Base-by-base conservation (phyloP, 1,284 basidiomycete genomes). In the Veloporphyrellus conicus region DNA sequence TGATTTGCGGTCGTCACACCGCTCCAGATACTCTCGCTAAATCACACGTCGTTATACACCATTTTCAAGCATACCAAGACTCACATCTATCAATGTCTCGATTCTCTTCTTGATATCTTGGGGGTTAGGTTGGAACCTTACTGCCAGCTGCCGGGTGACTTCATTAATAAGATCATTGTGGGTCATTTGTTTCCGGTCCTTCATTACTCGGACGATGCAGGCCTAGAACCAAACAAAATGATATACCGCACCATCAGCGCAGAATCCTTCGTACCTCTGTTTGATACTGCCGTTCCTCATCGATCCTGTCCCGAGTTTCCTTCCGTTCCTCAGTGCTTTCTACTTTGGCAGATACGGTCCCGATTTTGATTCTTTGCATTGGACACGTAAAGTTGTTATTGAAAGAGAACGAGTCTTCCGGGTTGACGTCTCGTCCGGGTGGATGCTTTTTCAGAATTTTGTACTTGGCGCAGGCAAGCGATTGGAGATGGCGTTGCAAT, bases 121-220 rank as follows among this genome's bases (percentile, higher is more conserved):
- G 35, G 93, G 86, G 54, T 87, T 84, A 0, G 96, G 95, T 45
- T 81, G 80, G 75, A 99, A 99, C 3, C 96, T 81, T 49, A 72
- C 74, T 12, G 86, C 74, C 2, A 99, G 71, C 62, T 98, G 95
- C 15, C 82, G 79, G 32, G 91, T 90, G 22, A 93, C 92, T 68
- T 99, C 94, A 57, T 87, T 87, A 47, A 98, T 78, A 15, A 99
- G 77, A 50, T 95, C 93, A 53, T 86, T 91, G 64, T 98, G 93
- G 6, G 75, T 70, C 81, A 98, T 84, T 47, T 80, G 79, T 67
- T 98, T 98, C 52, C 94, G 75, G 63, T 93, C 87, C 72, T 99
- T 99, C 96, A 99, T 99, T 32, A 98, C 86, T 33, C 96, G 84
- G 20, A 99, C 96, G 52, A 99, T 90, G 62, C 92, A 97, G 2